A percentile compares a stretch with the other conserved stretches of the same genome.
Evolutionary conservation across 73 alveolate genomes (phyloP).

Genomic region (Urostyla sp.): DNA sequence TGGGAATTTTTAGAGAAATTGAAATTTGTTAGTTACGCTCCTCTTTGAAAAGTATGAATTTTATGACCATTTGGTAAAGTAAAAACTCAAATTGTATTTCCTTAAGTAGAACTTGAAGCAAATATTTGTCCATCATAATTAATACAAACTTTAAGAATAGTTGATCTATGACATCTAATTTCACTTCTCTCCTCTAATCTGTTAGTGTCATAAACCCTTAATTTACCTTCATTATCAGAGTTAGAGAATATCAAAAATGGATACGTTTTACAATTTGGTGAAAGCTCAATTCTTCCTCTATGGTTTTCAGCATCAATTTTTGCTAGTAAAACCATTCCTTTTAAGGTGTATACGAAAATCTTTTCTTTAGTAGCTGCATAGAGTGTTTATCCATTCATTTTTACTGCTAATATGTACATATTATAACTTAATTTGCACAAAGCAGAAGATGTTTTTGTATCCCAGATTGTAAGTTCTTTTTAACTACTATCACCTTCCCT

Average conservation of each 20-base stretch:
- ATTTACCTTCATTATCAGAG: conserved; percentile 76
- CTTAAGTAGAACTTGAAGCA: conserved; percentile 86
- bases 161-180: conserved; percentile 85
- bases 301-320: conserved; percentile 69
- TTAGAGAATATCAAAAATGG: conserved; percentile 77
- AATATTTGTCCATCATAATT: conserved; percentile 76
- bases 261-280: conserved; percentile 73
- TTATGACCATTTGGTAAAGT: conserved; percentile 85
- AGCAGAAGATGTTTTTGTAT: conserved; percentile 60
- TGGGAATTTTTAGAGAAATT: conserved; percentile 71
- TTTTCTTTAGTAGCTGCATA: conserved; percentile 73
- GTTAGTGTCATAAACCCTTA: conserved; percentile 79
- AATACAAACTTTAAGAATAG: conserved; percentile 79
- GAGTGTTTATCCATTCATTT: conserved; percentile 76
- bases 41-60: conserved; percentile 80
- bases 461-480: conserved; percentile 81
- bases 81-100: conserved; percentile 85
- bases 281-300: conserved; percentile 77
- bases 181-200: conserved; percentile 61
- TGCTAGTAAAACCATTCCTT: conserved; percentile 72
- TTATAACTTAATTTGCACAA: conserved; percentile 75
- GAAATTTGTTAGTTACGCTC: conserved; percentile 64
- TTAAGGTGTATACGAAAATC: conserved; percentile 76
- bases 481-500: conserved; percentile 74
- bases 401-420: conserved; percentile 69